These are phyloP conservation scores for Fusarium torulosum DNA, from an alignment of 2,329 filamentous ascomycete genomes.

Conservation along the genomic window DNA sequence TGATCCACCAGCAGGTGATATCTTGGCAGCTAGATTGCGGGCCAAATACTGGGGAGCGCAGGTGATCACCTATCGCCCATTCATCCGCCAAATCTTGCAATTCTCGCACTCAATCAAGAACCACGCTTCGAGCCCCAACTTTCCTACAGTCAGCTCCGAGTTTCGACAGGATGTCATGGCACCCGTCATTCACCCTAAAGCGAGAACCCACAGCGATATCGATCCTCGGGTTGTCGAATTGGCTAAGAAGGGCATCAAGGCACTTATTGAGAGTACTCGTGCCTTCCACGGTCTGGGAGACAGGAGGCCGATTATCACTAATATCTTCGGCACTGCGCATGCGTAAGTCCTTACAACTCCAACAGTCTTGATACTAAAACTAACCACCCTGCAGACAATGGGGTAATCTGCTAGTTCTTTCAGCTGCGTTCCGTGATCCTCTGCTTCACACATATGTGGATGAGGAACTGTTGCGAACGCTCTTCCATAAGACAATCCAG, in stretches of 20 bases:
- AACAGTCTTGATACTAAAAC: not conserved
- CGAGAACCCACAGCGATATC: constrained; percentile 56
- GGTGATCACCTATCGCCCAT: constrained; percentile 89
- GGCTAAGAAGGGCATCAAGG: constrained; percentile 74
- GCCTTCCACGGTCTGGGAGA: constrained; percentile 77
- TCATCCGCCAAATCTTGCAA: constrained; percentile 70
- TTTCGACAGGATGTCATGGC: constrained; percentile 54
- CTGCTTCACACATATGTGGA: constrained; percentile 70
- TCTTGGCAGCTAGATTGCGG: constrained; percentile 84
- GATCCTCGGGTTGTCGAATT: constrained; percentile 64
- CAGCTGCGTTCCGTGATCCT: constrained; percentile 80
- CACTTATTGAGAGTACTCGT: constrained; percentile 85
- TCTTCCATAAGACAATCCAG: constrained; percentile 79
- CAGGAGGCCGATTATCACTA: constrained; percentile 86
- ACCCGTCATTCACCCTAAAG: constrained; percentile 55
- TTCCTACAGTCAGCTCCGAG: constrained; percentile 50
- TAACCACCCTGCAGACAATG: constrained; percentile 78
- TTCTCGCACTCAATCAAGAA: constrained; percentile 56
- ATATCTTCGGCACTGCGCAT: constrained; percentile 94
- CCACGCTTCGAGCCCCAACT: constrained; percentile 53
- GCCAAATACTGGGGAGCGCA: constrained; percentile 96
- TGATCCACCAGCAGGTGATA: constrained; percentile 79
- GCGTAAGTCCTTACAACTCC: constrained; percentile 76
- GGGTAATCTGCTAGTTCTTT: constrained; percentile 92
- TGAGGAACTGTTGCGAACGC: constrained; percentile 64